phyloP scores from a whole-genome alignment of 441 rosid species.

The Erodium moschatum region DNA sequence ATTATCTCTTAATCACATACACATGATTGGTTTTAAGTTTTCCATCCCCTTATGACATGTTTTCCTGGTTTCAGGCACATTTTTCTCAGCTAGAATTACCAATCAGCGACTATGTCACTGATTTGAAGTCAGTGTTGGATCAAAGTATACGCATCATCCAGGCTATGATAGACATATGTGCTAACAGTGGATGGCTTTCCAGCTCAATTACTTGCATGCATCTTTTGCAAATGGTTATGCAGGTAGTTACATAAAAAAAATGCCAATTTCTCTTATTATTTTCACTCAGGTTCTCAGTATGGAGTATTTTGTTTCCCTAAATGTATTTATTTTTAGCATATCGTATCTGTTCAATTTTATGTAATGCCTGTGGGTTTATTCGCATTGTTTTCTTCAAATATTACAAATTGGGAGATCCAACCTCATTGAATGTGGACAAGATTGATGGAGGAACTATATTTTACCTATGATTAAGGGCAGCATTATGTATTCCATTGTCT shows the following conservation, averaged over 20 bases:
- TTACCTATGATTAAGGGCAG: not conserved
- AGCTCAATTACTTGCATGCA: slow-evolving; percentile 95
- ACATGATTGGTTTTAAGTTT: slow-evolving; percentile 7
- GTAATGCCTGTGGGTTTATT: not conserved
- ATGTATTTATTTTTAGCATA: no score
- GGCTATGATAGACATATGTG: slow-evolving; percentile 97
- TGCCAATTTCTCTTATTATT: not conserved
- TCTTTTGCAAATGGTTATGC: slow-evolving; percentile 98
- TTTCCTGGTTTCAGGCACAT: slow-evolving; percentile 60
- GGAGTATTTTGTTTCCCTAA: no score
- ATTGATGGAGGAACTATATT: not conserved
- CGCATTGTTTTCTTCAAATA: not conserved
- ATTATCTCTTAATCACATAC: slow-evolving; percentile 2
- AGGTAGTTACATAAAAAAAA: slow-evolving; percentile 39
- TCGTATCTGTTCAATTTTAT: no score
- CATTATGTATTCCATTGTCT: not conserved
- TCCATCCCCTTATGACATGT: slow-evolving; percentile 11
- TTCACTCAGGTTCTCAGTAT: no score
- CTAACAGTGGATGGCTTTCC: slow-evolving; percentile 96
- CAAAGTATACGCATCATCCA: slow-evolving; percentile 97
- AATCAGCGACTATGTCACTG: slow-evolving; percentile 85
- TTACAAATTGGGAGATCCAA: not conserved
- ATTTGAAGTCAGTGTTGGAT: slow-evolving; percentile 92
- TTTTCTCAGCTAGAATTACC: slow-evolving; percentile 84
- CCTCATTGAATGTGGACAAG: not conserved